Base-by-base conservation (phyloP, 2,329 filamentous ascomycete genomes). In the Karstenula rhodostoma region DNA sequence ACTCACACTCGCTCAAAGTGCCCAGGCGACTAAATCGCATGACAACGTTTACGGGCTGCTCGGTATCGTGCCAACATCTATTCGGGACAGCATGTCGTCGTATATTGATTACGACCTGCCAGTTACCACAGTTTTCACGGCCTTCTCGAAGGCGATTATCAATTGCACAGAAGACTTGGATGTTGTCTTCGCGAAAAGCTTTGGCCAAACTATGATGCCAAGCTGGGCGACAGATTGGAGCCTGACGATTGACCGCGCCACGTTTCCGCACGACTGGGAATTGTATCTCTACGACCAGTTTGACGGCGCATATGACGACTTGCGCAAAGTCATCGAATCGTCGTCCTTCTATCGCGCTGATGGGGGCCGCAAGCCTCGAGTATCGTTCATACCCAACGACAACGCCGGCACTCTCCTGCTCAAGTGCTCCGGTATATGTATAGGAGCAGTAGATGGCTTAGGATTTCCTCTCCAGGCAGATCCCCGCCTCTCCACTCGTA, bases 61-160 rank as follows among this genome's bases (percentile, higher is more conserved):
- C 25, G 51, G 35, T 43, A n/a, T 54, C 37, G 29, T 44, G 37
- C 51, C 51, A 15, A 17, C 44, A 7, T 9, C 22, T 7, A 43
- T 54, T 9, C n/a, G 43, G 4, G 5, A 35, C 17, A 37, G 27
- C 22, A 60, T 60, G 58, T 29, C 50, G 5, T 22, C 46, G 3
- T 60, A 47, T 25, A 27, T 42, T 22, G 48, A 53, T 32, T 60
- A 60, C 40, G 17, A 32, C 10, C 33, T 60, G 23, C 46, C 54
- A 12, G 27, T 42, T 33, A 17, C 33, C 13, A 29, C 23, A 13
- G 27, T 60, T 1, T 60, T 57, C 42, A 40, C 40, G n/a, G 48
- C 33, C 3, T 60, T 56, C 37, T 37, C 58, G 3, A 60, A 23
- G 51, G 58, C 53, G 2, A 40, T 60, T 13, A 57, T 60, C n/a